Conservation (phyloP, 2,329 filamentous ascomycete genomes). For the Sclerotiophoma versabilis region DNA sequence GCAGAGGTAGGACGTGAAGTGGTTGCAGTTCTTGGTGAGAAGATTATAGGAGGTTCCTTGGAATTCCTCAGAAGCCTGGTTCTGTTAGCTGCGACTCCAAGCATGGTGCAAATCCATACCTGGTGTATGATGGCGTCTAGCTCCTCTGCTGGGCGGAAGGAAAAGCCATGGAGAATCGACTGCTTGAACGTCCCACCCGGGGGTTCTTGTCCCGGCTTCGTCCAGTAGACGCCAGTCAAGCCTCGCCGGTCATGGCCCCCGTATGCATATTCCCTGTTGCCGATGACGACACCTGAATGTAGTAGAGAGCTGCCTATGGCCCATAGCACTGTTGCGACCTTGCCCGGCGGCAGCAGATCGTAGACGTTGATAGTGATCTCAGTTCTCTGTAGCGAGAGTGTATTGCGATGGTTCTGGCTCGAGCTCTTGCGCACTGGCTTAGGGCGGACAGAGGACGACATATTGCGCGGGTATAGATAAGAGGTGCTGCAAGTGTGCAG, state of each 20-base stretch:
- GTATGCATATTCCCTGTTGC: conserved; percentile 82
- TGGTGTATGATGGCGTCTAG: conserved; percentile 73
- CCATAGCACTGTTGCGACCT: conserved; percentile 79
- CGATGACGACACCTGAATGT: conserved; percentile 84
- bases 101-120: conserved; percentile 27
- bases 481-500: conserved; percentile 1
- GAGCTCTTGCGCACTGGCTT: conserved; percentile 53
- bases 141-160: conserved; percentile 71
- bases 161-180: conserved; percentile 81
- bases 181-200: conserved; percentile 79
- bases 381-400: conserved; percentile 73
- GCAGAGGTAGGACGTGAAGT: conserved; percentile 82
- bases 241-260: conserved; percentile 77
- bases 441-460: conserved; percentile 43
- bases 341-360: conserved; percentile 77
- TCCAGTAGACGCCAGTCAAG: conserved; percentile 84
- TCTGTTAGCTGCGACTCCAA: conserved; percentile 20
- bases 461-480: conserved; percentile 18
- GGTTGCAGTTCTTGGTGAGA: conserved; percentile 85
- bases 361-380: conserved; percentile 81
- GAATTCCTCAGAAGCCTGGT: conserved; percentile 71
- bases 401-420: conserved; percentile 64
- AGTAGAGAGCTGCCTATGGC: conserved; percentile 77
- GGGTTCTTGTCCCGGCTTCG: conserved; percentile 72
- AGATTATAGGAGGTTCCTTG: conserved; percentile 80